phyloP scores from a whole-genome alignment of 1,284 basidiomycete genomes.

The Vanrija pseudolonga region DNA sequence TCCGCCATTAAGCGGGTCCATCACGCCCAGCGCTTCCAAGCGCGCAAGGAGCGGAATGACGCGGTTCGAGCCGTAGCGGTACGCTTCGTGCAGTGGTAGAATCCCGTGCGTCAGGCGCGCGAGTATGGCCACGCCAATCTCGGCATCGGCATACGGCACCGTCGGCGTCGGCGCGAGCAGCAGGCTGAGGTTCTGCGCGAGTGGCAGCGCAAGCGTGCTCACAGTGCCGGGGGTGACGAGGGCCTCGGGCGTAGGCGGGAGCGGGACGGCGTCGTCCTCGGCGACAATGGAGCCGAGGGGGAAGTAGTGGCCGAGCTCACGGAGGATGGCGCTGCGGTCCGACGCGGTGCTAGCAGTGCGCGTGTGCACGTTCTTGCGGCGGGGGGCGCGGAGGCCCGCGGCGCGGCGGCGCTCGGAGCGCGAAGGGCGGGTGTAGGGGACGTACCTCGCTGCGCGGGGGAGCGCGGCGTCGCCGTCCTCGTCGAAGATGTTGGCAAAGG shows the following conservation, averaged over 20 bases:
- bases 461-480: slow-evolving; percentile 26
- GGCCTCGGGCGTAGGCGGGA: slow-evolving; percentile 32
- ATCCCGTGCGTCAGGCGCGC: slow-evolving; percentile 30
- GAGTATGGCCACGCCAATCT: slow-evolving; percentile 34
- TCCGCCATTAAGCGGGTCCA: slow-evolving; percentile 2
- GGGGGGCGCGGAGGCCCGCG: background rate
- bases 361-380: background rate
- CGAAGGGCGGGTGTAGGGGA: slow-evolving; percentile 21
- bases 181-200: slow-evolving; percentile 31
- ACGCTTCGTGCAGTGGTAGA: slow-evolving; percentile 32
- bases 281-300: slow-evolving; percentile 17
- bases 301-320: slow-evolving; percentile 35
- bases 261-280: slow-evolving; percentile 3
- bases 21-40: slow-evolving; percentile 33
- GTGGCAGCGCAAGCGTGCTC: slow-evolving; percentile 34
- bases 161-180: slow-evolving; percentile 27
- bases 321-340: slow-evolving; percentile 9
- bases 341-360: background rate
- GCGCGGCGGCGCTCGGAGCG: background rate
- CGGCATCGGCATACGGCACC: slow-evolving; percentile 30
- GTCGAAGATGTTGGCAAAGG: slow-evolving; percentile 30
- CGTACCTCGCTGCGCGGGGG: slow-evolving; percentile 27
- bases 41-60: slow-evolving; percentile 35
- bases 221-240: slow-evolving; percentile 32
- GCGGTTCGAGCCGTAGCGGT: slow-evolving; percentile 24